Conservation (phyloP, 1,139 yeast species). For the Lodderomyces orthopsilosis region DNA sequence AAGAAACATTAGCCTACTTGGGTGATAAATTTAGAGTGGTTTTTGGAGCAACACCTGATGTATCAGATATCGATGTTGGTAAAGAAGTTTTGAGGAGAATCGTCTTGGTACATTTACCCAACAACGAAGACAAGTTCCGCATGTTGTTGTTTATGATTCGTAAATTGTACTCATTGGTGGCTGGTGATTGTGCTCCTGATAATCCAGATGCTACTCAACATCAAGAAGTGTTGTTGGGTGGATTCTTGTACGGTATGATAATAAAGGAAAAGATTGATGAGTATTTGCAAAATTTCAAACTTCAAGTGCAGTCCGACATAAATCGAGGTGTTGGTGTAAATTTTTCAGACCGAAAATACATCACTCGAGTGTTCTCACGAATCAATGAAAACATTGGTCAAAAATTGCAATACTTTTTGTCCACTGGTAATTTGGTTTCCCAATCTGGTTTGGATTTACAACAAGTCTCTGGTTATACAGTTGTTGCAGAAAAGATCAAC, state of each 20-base stretch:
- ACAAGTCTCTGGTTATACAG: conserved; percentile 97
- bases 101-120: conserved; percentile 82
- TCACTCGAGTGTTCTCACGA: conserved; percentile 73
- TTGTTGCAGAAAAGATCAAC: conserved; percentile 96
- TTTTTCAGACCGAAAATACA: conserved; percentile 79
- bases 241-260: conserved; percentile 95
- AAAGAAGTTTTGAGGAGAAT: conserved; percentile 76
- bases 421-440: conserved; percentile 95
- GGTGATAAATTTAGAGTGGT: conserved; percentile 97
- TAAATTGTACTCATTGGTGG: conserved; percentile 89
- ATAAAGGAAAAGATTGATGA: conserved; percentile 95
- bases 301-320: conserved; percentile 77
- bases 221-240: conserved; percentile 94
- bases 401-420: conserved; percentile 87
- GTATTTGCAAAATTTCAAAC: conserved; percentile 68
- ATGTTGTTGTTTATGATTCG: conserved; percentile 91
- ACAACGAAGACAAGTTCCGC: conserved; percentile 75
- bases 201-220: conserved; percentile 99
- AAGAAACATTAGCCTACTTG: conserved; percentile 86
- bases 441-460: conserved; percentile 97
- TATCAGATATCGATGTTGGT: conserved; percentile 89
- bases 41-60: conserved; percentile 84
- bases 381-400: conserved; percentile 93
- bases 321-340: conserved; percentile 81
- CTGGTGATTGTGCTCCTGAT: conserved; percentile 96